phyloP scores from a whole-genome alignment of 179 eudicot genomes.

The Camellia oleifera region DNA sequence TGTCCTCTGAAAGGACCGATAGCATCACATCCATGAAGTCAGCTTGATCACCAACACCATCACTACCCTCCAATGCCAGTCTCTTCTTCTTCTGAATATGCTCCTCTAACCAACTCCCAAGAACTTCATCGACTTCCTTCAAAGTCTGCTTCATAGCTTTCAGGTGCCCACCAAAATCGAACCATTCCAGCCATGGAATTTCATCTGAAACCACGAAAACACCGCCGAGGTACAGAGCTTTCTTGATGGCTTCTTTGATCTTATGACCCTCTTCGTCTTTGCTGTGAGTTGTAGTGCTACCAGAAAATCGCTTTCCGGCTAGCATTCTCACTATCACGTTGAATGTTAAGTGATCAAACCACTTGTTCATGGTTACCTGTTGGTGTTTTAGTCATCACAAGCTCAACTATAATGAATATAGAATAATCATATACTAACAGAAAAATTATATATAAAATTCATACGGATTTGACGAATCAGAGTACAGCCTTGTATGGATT shows the following conservation, averaged over 20 bases:
- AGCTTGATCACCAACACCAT: not conserved
- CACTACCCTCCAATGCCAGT: not conserved
- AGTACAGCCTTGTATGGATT: too few species aligned
- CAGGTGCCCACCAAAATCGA: slow-evolving; percentile 28
- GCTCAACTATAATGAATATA: too few species aligned
- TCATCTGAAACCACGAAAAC: slow-evolving; percentile 24
- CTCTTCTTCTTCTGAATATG: slow-evolving; percentile 24
- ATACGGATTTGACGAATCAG: too few species aligned
- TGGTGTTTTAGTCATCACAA: too few species aligned
- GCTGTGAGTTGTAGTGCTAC: not conserved
- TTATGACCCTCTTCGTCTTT: not conserved
- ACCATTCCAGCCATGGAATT: slow-evolving; percentile 30
- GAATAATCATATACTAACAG: too few species aligned
- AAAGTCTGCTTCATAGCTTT: slow-evolving; percentile 26
- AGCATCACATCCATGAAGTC: slow-evolving; percentile 33
- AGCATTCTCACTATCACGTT: slow-evolving; percentile 25
- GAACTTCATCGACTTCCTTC: slow-evolving; percentile 23
- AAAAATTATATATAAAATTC: too few species aligned
- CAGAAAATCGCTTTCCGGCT: slow-evolving; percentile 22
- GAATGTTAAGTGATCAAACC: slow-evolving; percentile 27
- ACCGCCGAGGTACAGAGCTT: slow-evolving; percentile 18
- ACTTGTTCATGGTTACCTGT: not conserved
- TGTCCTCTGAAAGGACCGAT: slow-evolving; percentile 12
- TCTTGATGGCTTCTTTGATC: slow-evolving; percentile 17
- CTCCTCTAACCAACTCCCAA: slow-evolving; percentile 29